Conservation (phyloP, 2,329 filamentous ascomycete genomes). For the Atkinsonella texensis region DNA sequence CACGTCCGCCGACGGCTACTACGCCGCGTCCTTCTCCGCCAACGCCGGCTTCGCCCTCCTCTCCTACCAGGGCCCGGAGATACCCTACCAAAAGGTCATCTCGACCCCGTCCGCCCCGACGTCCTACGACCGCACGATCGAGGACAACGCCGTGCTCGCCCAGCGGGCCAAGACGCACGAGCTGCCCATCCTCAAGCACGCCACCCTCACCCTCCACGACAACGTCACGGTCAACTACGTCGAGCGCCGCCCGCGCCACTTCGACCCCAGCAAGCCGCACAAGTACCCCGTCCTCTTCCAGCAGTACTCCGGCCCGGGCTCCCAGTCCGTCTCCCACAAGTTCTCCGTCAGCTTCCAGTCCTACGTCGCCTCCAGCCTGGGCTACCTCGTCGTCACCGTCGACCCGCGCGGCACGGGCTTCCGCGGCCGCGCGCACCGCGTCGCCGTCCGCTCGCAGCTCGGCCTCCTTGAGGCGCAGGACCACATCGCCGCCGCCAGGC, state of each 20-base stretch:
- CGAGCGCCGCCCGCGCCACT: slow-evolving; percentile 83
- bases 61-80: slow-evolving; percentile 68
- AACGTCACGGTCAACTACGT: slow-evolving; percentile 60
- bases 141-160: slow-evolving; percentile 63
- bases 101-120: slow-evolving; percentile 61
- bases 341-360: slow-evolving; percentile 85
- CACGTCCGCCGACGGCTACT: slow-evolving; percentile 62
- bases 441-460: slow-evolving; percentile 70
- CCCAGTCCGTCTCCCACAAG: slow-evolving; percentile 69
- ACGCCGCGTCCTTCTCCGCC: slow-evolving; percentile 71
- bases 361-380: slow-evolving; percentile 72
- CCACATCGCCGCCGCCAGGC: slow-evolving; percentile 81
- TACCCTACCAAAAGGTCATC: slow-evolving; percentile 86
- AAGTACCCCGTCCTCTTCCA: slow-evolving; percentile 92
- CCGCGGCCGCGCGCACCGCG: slow-evolving; percentile 72
- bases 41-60: slow-evolving; percentile 75
- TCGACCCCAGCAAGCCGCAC: slow-evolving; percentile 53
- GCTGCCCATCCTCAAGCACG: slow-evolving; percentile 71
- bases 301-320: slow-evolving; percentile 90
- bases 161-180: slow-evolving; percentile 63
- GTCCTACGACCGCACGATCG: slow-evolving; percentile 57
- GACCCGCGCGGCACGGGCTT: slow-evolving; percentile 90
- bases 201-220: slow-evolving; percentile 69
- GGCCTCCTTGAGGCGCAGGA: slow-evolving; percentile 78
- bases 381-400: slow-evolving; percentile 89